Evolutionary conservation across 192 early-diverging fungal genomes (phyloP).

Genomic region (Tieghemiomyces parasiticus): DNA sequence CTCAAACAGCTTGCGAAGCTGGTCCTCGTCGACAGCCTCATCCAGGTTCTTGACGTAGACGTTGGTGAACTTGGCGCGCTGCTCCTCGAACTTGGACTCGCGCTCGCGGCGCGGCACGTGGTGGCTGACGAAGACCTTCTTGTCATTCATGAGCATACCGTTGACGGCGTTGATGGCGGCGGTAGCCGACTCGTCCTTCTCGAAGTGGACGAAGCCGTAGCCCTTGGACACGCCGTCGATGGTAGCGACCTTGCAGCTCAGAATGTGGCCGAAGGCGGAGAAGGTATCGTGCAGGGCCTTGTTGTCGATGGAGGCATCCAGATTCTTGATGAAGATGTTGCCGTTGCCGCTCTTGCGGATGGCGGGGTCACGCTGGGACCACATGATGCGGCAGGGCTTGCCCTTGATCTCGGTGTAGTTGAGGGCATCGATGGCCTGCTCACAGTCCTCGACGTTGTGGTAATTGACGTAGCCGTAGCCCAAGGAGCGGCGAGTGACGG

Average conservation of each 20-base stretch:
- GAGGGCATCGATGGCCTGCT: constrained; percentile 81
- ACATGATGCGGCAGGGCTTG: constrained; percentile 98
- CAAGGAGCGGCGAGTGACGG: constrained; percentile 87
- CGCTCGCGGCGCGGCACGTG: constrained; percentile 91
- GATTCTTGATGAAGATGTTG: constrained; percentile 99
- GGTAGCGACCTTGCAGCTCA: constrained; percentile 93
- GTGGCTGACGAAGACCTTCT: constrained; percentile 87
- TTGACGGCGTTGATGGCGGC: constrained; percentile 95
- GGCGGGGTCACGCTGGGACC: constrained; percentile 97
- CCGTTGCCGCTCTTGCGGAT: constrained; percentile 79
- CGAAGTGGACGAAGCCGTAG: constrained; percentile 98
- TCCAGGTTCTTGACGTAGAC: constrained; percentile 96
- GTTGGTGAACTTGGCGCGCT: constrained; percentile 89
- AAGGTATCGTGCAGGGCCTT: constrained; percentile 99
- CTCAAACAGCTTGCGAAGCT: constrained; percentile 63
- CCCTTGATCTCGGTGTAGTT: constrained; percentile 96
- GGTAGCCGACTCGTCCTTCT: constrained; percentile 83
- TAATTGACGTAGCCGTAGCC: constrained; percentile 99
- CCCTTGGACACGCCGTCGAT: constrained; percentile 78
- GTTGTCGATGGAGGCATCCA: constrained; percentile 94
- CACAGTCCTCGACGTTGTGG: constrained; percentile 74
- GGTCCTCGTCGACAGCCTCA: constrained; percentile 58
- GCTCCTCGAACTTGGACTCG: constrained; percentile 73
- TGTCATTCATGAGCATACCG: constrained; percentile 98
- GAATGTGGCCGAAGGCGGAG: constrained; percentile 89